These are phyloP conservation scores for Mortierella hygrophila DNA, from an alignment of 192 early-diverging fungal species.

Conservation along the genomic window DNA sequence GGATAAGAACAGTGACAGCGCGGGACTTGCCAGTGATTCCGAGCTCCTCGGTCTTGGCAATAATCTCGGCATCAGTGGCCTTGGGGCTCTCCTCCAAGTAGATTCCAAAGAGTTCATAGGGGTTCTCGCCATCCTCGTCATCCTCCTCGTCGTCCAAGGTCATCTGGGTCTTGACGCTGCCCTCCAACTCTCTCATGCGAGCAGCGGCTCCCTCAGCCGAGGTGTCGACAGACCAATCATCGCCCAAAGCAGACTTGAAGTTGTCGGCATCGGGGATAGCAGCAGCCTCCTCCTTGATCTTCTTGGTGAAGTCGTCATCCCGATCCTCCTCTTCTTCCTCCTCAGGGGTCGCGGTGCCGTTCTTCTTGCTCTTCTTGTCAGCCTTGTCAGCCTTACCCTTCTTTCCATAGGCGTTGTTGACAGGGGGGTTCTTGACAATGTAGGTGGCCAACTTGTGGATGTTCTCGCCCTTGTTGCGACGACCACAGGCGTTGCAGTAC, in stretches of 20 bases:
- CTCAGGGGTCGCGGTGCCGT: slow-evolving; percentile 51
- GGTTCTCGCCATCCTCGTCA: slow-evolving; percentile 67
- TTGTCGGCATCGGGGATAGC: slow-evolving; percentile 66
- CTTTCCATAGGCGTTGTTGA: slow-evolving; percentile 50
- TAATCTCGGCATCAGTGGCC: slow-evolving; percentile 78
- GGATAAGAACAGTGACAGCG: slow-evolving; percentile 82
- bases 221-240: slow-evolving; percentile 89
- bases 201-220: slow-evolving; percentile 80
- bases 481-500: slow-evolving; percentile 95
- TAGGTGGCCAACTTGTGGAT: slow-evolving; percentile 89
- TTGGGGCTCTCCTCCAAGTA: slow-evolving; percentile 73
- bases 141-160: slow-evolving; percentile 70
- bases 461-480: slow-evolving; percentile 84
- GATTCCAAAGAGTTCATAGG: slow-evolving; percentile 84
- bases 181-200: slow-evolving; percentile 78
- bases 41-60: slow-evolving; percentile 83
- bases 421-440: slow-evolving; percentile 95
- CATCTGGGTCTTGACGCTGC: slow-evolving; percentile 57
- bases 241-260: slow-evolving; percentile 69
- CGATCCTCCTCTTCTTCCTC: slow-evolving; percentile 65
- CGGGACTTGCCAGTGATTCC: slow-evolving; percentile 82
- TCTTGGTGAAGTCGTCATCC: slow-evolving; percentile 77
- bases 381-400: slow-evolving; percentile 60
- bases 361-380: slow-evolving; percentile 63
- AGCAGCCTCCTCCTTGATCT: slow-evolving; percentile 78